A percentile compares a stretch with the other conserved stretches of the same genome.
These are phyloP conservation scores for Escovopsis sp. DNA, from an alignment of 2,329 filamentous ascomycete genomes.

Conservation along the genomic window DNA sequence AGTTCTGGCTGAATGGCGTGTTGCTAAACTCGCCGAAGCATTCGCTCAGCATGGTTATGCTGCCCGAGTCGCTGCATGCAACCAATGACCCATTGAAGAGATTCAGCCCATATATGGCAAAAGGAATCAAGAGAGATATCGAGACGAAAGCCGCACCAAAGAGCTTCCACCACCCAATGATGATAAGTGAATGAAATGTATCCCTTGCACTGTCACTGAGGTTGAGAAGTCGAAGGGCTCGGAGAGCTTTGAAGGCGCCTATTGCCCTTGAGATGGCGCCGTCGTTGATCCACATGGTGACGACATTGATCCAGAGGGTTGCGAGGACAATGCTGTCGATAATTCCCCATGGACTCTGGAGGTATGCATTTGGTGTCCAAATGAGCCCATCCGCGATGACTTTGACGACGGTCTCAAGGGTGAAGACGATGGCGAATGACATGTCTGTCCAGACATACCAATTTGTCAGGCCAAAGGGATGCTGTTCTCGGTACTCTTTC, in stretches of 20 bases:
- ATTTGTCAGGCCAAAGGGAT: conserved; percentile 48
- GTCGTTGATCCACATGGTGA: conserved; percentile 67
- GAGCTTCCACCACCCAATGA: conserved; percentile 89
- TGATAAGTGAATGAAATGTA: conserved; percentile 92
- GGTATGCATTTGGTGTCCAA: conserved; percentile 94
- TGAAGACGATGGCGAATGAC: conserved; percentile 78
- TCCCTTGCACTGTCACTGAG: conserved; percentile 91
- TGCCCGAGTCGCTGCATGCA: conserved; percentile 54
- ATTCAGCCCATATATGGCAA: conserved; percentile 90
- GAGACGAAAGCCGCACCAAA: conserved; percentile 86
- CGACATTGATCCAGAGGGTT: conserved; percentile 90
- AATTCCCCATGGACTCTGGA: conserved; percentile 90
- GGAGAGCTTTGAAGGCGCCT: conserved; percentile 90
- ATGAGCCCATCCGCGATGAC: conserved; percentile 90
- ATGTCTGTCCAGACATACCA: conserved; percentile 96
- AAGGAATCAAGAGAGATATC: conserved; percentile 83
- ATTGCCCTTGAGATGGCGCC: conserved; percentile 79
- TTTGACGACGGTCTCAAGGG: conserved; percentile 76
- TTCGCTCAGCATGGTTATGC: conserved; percentile 46
- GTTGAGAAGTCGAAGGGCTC: conserved; percentile 81
- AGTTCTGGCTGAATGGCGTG: conserved; percentile 56
- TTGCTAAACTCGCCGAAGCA: conserved; percentile 76
- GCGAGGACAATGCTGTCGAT: conserved; percentile 86
- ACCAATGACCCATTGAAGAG: conserved; percentile 76
- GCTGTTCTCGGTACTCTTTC: conserved; percentile 60